Base-by-base conservation (phyloP, 2,329 filamentous ascomycete genomes). In the Penicillium sp. region DNA sequence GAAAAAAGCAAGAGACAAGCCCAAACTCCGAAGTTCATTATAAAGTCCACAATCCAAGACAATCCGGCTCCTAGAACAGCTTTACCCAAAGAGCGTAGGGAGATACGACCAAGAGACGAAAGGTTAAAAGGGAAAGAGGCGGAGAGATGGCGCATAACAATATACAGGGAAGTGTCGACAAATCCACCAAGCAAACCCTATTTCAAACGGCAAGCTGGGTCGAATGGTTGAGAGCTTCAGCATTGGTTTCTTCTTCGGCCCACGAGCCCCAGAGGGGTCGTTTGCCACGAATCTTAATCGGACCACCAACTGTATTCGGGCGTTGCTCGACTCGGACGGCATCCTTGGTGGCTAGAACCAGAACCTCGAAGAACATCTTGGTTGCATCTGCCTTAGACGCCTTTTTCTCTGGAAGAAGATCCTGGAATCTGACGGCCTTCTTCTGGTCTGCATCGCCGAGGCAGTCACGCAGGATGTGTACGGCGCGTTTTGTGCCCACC, bases 331-430 rank as follows among this genome's bases (percentile, higher is more conserved):
- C 92, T 79, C 97, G 97, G 80, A 99, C 91, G 30, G 95, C 95
- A 75, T 99, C 95, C 81, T 99, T 99, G 47, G 95, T 99, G 5
- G 94, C 95, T 51, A 99, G 85, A 3, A 99, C 95, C 26, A 99
- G 84, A 58, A 95, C 90, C 80, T 99, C 95, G 71, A 99, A 99
- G 82, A 99, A 99, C 93, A 99, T 97, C 84, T 97, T 97, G 48
- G 95, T 99, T 0, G 95, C 95, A 71, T 98, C 95, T 8, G 91
- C 90, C 77, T 92, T 91, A 67, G 86, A 92, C 0, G 94, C 94
- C 64, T 86, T 86, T 66, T 84, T 81, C 78, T 96, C 92, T 0
- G 95, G 95, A 38, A 97, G 85, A 52, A 99, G 85, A 61, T 96
- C 91, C 71, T 97, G 94, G 83, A 99, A 97, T 3, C 96, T 84